Base-by-base conservation (phyloP, 2,329 filamentous ascomycete genomes). In the Talaromyces amestolkiae region DNA sequence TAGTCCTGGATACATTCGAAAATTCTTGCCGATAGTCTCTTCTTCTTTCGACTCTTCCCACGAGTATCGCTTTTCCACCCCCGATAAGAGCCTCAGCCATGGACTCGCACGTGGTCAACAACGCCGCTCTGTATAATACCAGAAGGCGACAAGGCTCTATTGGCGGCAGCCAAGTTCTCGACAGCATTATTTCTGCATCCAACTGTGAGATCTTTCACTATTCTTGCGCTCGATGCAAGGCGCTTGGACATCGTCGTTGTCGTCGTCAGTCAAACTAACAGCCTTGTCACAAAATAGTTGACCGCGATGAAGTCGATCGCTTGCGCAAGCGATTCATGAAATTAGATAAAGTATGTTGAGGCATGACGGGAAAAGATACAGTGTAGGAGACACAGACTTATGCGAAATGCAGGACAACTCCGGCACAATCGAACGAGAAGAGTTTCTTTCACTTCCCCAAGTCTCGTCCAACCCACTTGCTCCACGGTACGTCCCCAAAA, bases 311-410 rank as follows among this genome's bases (percentile, higher is more conserved):
- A 80, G 93, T 99, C 67, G 95, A 98, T 77, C 88, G 95, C 74
- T 85, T 99, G 77, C 87, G 93, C 75, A 99, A 99, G 84, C 88
- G 94, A 68, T 99, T 99, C 77, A 98, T 98, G 94, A 99, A 99
- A 82, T 84, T 99, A 67, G 95, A 99, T 81, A 98, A 97, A 87
- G 94, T 95, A 60, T 37, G 65, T 39, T 37, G 35, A 45, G n/a
- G 8, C 11, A 10, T 41, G 47, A 58, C 39, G 15, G 9, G 19
- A 3, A 37, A 15, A 37, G 31, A 17, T 39, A 39, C 6, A 13
- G 13, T 45, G 24, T 24, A 41, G 19, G n/a, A 62, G 8, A 45
- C n/a, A 45, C 41, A 43, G 51, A 27, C 61, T 68, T 58, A 68
- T 51, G 31, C 51, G 33, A 22, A 49, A 22, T 31, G 65, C 71